phyloP scores from a whole-genome alignment of 2,329 filamentous ascomycete genomes.

The Aspergillus amoenus region DNA sequence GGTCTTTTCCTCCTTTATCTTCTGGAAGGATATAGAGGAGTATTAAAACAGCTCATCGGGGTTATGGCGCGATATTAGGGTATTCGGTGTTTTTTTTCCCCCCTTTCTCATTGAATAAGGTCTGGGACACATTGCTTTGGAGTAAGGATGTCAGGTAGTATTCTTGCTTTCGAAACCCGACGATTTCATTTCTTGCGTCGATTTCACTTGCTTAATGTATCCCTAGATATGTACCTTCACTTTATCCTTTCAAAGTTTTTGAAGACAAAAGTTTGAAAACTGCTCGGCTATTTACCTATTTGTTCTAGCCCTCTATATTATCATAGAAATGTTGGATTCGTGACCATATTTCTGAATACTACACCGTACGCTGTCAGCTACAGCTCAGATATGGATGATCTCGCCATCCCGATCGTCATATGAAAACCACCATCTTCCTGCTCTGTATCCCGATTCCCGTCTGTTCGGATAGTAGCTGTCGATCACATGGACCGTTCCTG shows the following conservation, averaged over 20 bases:
- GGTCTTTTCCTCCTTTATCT: background rate
- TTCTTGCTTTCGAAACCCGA: background rate
- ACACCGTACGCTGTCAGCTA: background rate
- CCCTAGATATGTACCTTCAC: background rate
- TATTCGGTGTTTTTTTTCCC: background rate
- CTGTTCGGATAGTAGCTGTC: background rate
- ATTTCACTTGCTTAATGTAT: background rate
- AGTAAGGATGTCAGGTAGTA: background rate
- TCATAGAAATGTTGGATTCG: background rate
- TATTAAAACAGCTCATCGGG: background rate
- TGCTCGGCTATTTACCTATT: background rate
- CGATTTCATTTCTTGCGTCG: background rate
- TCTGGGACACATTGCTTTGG: background rate
- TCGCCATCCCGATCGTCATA: background rate
- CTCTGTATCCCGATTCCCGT: background rate
- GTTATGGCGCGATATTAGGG: background rate
- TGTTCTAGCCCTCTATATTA: background rate
- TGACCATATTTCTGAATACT: background rate
- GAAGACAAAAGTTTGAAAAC: background rate
- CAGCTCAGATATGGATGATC: background rate
- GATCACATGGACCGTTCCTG: constrained; percentile 1
- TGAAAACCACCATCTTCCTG: background rate
- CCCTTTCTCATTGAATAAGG: too few species aligned
- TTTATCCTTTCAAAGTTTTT: background rate
- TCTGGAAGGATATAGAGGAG: background rate